phyloP scores from a whole-genome alignment of 2,329 filamentous ascomycete species.

The Myriangium duriaei region DNA sequence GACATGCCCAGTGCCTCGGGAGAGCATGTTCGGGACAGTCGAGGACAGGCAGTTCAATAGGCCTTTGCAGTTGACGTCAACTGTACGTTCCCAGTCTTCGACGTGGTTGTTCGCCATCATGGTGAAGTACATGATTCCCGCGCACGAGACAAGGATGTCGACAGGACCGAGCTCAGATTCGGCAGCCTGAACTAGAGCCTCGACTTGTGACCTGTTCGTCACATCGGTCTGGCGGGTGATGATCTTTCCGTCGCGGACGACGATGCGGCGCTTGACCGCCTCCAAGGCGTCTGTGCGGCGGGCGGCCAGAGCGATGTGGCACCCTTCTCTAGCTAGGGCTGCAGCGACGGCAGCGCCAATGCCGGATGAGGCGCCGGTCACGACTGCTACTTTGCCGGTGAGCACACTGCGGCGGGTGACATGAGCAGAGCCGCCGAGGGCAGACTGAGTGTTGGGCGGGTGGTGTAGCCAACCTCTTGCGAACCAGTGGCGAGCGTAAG shows the following conservation, averaged over 20 bases:
- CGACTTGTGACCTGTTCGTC: slow-evolving; percentile 52
- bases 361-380: slow-evolving; percentile 70
- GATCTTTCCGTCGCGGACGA: slow-evolving; percentile 48
- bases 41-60: slow-evolving; percentile 60
- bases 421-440: slow-evolving; percentile 32
- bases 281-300: slow-evolving; percentile 59
- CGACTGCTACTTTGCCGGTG: slow-evolving; percentile 56
- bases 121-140: slow-evolving; percentile 80
- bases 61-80: slow-evolving; percentile 80
- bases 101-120: slow-evolving; percentile 67
- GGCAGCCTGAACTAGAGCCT: slow-evolving; percentile 49
- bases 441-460: slow-evolving; percentile 42
- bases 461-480: slow-evolving; percentile 62
- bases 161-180: slow-evolving; percentile 54
- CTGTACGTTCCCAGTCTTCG: slow-evolving; percentile 69
- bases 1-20: slow-evolving; percentile 57
- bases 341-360: slow-evolving; percentile 64
- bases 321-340: slow-evolving; percentile 58
- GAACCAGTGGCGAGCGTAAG: slow-evolving; percentile 69
- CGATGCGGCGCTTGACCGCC: slow-evolving; percentile 49
- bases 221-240: slow-evolving; percentile 61
- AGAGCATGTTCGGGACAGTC: slow-evolving; percentile 58
- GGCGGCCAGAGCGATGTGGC: slow-evolving; percentile 58
- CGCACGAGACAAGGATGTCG: slow-evolving; percentile 69
- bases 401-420: slow-evolving; percentile 45